Evolutionary conservation across 768 basidiomycete genomes (phyloP).

Genomic region (Tephrocybe sp.): DNA sequence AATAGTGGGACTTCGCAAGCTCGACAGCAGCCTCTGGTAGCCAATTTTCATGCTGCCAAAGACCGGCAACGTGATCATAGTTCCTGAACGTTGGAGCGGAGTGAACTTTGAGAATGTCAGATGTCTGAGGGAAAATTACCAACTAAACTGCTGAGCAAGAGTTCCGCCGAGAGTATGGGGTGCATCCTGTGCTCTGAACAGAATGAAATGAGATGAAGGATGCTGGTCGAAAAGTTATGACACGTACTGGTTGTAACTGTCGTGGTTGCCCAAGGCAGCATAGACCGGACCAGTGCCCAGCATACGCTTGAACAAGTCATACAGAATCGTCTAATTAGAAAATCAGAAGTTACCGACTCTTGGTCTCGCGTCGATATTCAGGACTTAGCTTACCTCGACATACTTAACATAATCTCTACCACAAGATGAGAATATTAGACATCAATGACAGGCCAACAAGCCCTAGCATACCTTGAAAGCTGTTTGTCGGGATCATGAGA

Average conservation of each 20-base stretch:
- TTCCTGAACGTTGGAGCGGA: slow-evolving; percentile 52
- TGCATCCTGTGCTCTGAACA: slow-evolving; percentile 56
- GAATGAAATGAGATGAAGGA: background rate
- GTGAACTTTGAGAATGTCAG: background rate
- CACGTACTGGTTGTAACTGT: slow-evolving; percentile 64
- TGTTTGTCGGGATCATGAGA: slow-evolving; percentile 71
- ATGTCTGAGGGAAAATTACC: slow-evolving; percentile 36
- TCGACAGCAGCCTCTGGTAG: slow-evolving; percentile 54
- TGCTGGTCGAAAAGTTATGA: background rate
- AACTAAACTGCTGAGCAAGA: slow-evolving; percentile 63
- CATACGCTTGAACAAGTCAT: slow-evolving; percentile 61
- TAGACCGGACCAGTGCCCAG: slow-evolving; percentile 74
- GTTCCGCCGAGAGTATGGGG: slow-evolving; percentile 54
- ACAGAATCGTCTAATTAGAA: slow-evolving; percentile 64
- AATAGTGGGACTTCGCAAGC: slow-evolving; percentile 66
- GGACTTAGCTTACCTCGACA: slow-evolving; percentile 47
- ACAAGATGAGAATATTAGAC: background rate
- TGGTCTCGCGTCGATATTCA: no score
- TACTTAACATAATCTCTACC: slow-evolving; percentile 59
- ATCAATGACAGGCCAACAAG: background rate
- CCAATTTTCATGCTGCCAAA: slow-evolving; percentile 77
- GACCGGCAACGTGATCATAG: slow-evolving; percentile 69
- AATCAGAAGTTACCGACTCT: no score
- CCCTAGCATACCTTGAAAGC: slow-evolving; percentile 49
- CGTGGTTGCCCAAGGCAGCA: slow-evolving; percentile 76